A percentile compares a stretch with the other conserved stretches of the same genome.
Evolutionary conservation across 2,329 filamentous ascomycete genomes (phyloP).

Genomic region (Aspergillus chevalieri): DNA sequence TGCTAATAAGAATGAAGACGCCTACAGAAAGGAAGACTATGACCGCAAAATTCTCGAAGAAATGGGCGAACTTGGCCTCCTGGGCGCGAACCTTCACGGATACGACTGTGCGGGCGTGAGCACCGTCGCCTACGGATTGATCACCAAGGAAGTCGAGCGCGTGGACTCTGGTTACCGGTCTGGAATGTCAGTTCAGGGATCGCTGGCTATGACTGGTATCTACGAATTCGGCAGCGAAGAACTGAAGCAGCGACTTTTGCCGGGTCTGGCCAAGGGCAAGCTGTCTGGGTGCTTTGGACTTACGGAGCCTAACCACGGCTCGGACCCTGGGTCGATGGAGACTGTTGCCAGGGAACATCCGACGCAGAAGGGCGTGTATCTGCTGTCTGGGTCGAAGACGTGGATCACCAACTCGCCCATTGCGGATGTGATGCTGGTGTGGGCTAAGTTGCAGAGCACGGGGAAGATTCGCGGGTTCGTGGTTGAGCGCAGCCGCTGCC

Average conservation of each 20-base stretch:
- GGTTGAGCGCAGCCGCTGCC: slow-evolving; percentile 77
- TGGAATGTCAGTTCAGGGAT: slow-evolving; percentile 89
- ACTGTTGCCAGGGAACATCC: slow-evolving; percentile 77
- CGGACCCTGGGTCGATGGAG: slow-evolving; percentile 88
- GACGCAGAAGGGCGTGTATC: slow-evolving; percentile 73
- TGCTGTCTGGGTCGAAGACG: slow-evolving; percentile 76
- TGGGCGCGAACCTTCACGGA: slow-evolving; percentile 79
- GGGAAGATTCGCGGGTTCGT: slow-evolving; percentile 93
- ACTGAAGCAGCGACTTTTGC: slow-evolving; percentile 78
- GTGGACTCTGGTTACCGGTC: slow-evolving; percentile 89
- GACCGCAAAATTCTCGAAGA: slow-evolving; percentile 79
- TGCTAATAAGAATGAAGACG: slow-evolving; percentile 49
- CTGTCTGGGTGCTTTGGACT: slow-evolving; percentile 80
- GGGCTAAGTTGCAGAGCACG: slow-evolving; percentile 86
- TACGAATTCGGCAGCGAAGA: slow-evolving; percentile 81
- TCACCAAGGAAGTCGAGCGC: slow-evolving; percentile 82
- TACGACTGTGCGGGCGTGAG: slow-evolving; percentile 85
- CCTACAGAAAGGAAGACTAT: slow-evolving; percentile 80
- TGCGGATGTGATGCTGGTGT: slow-evolving; percentile 75
- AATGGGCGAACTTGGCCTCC: slow-evolving; percentile 86
- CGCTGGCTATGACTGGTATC: slow-evolving; percentile 88
- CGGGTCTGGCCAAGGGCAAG: slow-evolving; percentile 74
- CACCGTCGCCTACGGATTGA: slow-evolving; percentile 80
- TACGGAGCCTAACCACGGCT: slow-evolving; percentile 89
- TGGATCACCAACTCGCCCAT: slow-evolving; percentile 97